These are phyloP conservation scores for Nicotiana otophora DNA, from an alignment of 257 asterid genomes.

Conservation along the genomic window DNA sequence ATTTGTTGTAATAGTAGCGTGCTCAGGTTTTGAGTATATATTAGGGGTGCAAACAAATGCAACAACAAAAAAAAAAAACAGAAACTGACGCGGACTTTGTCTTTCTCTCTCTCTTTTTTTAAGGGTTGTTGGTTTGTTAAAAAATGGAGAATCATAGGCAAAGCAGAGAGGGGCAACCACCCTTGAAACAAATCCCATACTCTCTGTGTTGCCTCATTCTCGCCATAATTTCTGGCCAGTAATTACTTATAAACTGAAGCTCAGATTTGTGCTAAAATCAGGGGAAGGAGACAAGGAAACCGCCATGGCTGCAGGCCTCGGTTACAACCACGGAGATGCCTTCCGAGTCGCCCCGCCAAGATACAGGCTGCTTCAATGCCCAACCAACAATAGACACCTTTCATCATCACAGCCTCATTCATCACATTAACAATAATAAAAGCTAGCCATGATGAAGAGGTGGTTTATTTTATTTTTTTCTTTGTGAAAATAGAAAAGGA, in stretches of 20 bases:
- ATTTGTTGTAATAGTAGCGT: neutral
- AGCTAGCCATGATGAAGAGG: neutral
- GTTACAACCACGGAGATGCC: neutral
- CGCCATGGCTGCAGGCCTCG: conserved; percentile 1
- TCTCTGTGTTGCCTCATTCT: neutral
- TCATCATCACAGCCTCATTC: neutral
- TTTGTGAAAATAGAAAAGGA: neutral
- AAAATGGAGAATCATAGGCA: conserved; percentile 16
- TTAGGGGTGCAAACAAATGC: neutral
- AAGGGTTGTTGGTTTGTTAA: conserved; percentile 14
- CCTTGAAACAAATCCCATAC: conserved; percentile 27
- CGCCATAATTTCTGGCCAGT: neutral
- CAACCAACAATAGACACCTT: neutral
- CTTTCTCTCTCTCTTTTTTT: neutral
- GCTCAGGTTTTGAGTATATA: too few relatives aligned
- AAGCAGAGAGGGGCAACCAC: too few relatives aligned
- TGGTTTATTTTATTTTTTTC: fast-evolving
- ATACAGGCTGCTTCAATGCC: neutral
- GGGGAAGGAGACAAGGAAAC: neutral
- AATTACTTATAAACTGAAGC: neutral
- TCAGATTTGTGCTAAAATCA: neutral
- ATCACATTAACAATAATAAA: neutral
- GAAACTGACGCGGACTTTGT: neutral
- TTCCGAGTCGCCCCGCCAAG: conserved; percentile 13
- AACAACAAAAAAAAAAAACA: neutral